A percentile compares a stretch with the other conserved stretches of the same genome.
These are phyloP conservation scores for Amanita molliuscula DNA, from an alignment of 768 basidiomycete genomes.

Conservation along the genomic window DNA sequence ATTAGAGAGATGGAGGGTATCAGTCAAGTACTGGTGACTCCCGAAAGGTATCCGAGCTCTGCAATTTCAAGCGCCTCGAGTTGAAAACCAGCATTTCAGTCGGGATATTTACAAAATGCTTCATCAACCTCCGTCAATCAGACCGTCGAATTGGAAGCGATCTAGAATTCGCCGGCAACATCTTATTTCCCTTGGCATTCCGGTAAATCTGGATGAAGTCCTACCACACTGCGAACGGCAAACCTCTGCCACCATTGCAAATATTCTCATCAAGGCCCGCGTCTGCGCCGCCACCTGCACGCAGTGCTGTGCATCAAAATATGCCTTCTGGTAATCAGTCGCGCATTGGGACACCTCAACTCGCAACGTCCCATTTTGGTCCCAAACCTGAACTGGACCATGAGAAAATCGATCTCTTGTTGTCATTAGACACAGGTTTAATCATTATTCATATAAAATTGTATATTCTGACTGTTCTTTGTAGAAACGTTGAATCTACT, in stretches of 20 bases:
- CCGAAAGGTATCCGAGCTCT: constrained; percentile 50
- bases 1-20: constrained; percentile 77
- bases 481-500: constrained; percentile 66
- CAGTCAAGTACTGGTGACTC: constrained; percentile 64
- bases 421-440: constrained; percentile 59
- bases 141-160: constrained; percentile 90
- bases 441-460: background rate
- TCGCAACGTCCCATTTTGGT: constrained; percentile 46
- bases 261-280: constrained; percentile 67
- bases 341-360: constrained; percentile 43
- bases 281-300: constrained; percentile 67
- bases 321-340: constrained; percentile 29
- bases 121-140: constrained; percentile 60
- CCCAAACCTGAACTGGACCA: constrained; percentile 68
- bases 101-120: constrained; percentile 71
- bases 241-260: constrained; percentile 67
- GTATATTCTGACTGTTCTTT: constrained; percentile 5
- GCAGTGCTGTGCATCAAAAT: constrained; percentile 24
- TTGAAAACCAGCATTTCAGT: constrained; percentile 29
- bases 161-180: constrained; percentile 87
- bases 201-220: constrained; percentile 92
- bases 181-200: constrained; percentile 84
- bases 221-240: constrained; percentile 55
- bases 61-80: constrained; percentile 3
- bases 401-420: constrained; percentile 50